phyloP scores from a whole-genome alignment of 2,329 filamentous ascomycete genomes.

The Colletotrichum melonis region DNA sequence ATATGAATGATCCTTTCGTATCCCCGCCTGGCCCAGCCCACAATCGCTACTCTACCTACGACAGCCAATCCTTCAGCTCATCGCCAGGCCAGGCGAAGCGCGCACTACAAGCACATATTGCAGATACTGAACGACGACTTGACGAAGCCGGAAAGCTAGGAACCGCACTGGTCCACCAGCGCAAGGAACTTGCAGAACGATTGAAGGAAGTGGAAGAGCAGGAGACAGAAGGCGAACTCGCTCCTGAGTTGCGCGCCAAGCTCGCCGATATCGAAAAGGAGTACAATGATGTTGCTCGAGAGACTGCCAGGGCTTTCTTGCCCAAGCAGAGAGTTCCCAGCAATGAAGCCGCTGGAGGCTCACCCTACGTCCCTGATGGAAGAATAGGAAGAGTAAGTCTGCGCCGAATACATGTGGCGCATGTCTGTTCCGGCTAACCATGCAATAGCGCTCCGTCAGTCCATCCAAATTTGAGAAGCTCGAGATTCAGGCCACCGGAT shows the following conservation, averaged over 20 bases:
- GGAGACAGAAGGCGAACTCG: constrained; percentile 80
- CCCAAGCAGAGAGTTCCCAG: constrained; percentile 85
- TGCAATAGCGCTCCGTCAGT: constrained; percentile 72
- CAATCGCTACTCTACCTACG: constrained; percentile 85
- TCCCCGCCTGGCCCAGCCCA: constrained; percentile 57
- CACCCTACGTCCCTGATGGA: constrained; percentile 64
- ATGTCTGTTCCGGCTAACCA: constrained; percentile 18
- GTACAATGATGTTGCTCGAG: constrained; percentile 91
- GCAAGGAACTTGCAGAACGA: constrained; percentile 83
- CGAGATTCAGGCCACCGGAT: constrained; percentile 84
- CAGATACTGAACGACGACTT: constrained; percentile 90
- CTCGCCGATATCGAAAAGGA: constrained; percentile 91
- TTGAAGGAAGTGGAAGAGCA: constrained; percentile 86
- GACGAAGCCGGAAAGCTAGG: constrained; percentile 92
- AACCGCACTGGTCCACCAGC: constrained; percentile 87
- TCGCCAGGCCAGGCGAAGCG: constrained; percentile 90
- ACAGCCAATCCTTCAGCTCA: constrained; percentile 79
- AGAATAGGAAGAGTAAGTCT: constrained; percentile 64
- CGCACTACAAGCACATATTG: constrained; percentile 89
- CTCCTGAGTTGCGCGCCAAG: constrained; percentile 83
- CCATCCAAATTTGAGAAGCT: constrained; percentile 87
- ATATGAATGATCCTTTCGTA: constrained; percentile 68
- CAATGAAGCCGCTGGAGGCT: constrained; percentile 66
- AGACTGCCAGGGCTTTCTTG: constrained; percentile 89
- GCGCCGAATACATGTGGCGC: not conserved